Evolutionary conservation across 2,329 filamentous ascomycete genomes (phyloP), one percentile per base, ranked within the genome.

Genomic region (Penicillium rolfsii): DNA sequence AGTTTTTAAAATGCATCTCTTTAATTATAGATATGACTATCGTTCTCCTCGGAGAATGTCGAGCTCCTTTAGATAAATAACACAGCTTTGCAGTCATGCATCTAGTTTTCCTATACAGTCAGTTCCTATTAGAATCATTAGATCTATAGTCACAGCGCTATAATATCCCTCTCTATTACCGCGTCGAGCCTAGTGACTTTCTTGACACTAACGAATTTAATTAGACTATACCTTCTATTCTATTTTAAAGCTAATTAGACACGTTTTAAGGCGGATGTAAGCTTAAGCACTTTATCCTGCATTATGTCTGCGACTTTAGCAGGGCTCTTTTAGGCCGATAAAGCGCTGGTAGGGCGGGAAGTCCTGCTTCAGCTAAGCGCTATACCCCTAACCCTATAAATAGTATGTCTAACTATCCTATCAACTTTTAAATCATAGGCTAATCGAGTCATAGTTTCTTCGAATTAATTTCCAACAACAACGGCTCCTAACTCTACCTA

Each of bases 1-100:
- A 48, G 45, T 26, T 48, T 48, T 48, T 28, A 28, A 48, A 48
- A 48, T 48, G 45, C 45, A 48, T 48, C 45, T 48, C n/a, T n/a
- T n/a, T n/a, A n/a, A n/a, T n/a, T n/a, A n/a, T n/a, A n/a, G n/a
- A n/a, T n/a, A n/a, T n/a, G n/a, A n/a, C 45, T 48, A 48, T 48
- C 43, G 45, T 11, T 24, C 30, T 48, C 45, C 45, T 48, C 30
- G 45, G 45, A 48, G 22, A 8, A 11, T 48, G 22, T 48, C 45
- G 7, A 48, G 45, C 45, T 48, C 45, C 45, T 48, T 48, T 48
- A 24, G 45, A 48, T 28, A 48, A 48, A 48, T 48, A 48, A 11
- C 45, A 28, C 22, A 12, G 45, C 45, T 48, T 48, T 48, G 45
- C 22, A 48, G 45, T 16, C 45, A 28, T 48, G 45, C 45, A 48